phyloP scores from a whole-genome alignment of 2,329 filamentous ascomycete species.

The Tolypocladium ophioglossoides region DNA sequence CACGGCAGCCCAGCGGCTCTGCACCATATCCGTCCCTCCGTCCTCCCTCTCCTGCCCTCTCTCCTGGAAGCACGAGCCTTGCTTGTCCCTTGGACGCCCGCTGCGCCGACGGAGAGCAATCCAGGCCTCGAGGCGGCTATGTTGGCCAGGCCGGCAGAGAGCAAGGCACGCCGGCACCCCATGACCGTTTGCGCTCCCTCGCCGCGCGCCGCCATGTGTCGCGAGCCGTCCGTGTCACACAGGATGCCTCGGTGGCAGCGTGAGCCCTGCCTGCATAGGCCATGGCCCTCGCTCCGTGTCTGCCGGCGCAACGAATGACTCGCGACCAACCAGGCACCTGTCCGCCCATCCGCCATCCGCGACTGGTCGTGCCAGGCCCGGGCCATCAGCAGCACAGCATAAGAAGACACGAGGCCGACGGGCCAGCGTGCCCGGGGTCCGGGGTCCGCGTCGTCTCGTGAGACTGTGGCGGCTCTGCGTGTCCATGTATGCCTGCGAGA shows the following conservation, averaged over 20 bases:
- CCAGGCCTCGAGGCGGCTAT: neutral
- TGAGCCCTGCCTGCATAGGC: neutral
- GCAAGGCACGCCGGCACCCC: neutral
- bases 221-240: neutral
- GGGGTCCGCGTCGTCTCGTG: neutral
- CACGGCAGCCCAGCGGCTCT: neutral
- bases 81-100: neutral
- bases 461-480: neutral
- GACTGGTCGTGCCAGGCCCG: neutral
- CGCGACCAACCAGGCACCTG: neutral
- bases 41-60: neutral
- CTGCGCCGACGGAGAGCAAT: neutral
- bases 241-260: neutral
- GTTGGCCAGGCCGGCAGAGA: neutral
- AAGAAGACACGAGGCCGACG: neutral
- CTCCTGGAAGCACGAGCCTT: neutral
- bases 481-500: neutral
- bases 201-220: neutral
- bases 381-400: neutral
- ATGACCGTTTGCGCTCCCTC: neutral
- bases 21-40: neutral
- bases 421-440: neutral
- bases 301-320: slow-evolving; percentile 1
- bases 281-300: neutral
- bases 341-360: neutral